Percentiles rank a stretch among this genome's conserved stretches.
These are phyloP conservation scores for Trichoderma arundinaceum DNA, from an alignment of 2,329 filamentous ascomycete genomes.

Conservation along the genomic window DNA sequence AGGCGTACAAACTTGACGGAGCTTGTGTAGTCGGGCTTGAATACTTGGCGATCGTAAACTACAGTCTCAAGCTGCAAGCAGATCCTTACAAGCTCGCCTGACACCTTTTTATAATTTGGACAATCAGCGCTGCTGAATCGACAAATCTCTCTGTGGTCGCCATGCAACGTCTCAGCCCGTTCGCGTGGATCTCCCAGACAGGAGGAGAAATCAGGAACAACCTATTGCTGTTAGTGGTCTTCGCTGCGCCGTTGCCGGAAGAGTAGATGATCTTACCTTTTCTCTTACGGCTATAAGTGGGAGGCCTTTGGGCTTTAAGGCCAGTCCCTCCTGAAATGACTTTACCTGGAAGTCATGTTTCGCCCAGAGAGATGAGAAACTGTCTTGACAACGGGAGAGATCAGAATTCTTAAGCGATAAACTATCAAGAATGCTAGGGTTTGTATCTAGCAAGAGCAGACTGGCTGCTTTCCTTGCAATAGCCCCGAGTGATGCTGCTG, in stretches of 20 bases:
- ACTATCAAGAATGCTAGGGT: not conserved
- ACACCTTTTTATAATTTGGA: not conserved
- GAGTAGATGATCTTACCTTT: too few species aligned
- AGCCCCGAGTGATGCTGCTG: not conserved
- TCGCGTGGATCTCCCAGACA: not conserved
- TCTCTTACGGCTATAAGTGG: too few species aligned
- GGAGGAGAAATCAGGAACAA: not conserved
- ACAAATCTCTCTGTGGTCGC: not conserved
- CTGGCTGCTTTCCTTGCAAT: not conserved
- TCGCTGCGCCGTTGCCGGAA: too few species aligned
- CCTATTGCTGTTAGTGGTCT: too few species aligned
- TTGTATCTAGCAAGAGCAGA: not conserved
- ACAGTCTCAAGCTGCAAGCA: not conserved
- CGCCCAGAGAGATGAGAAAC: not conserved
- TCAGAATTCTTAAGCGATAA: not conserved
- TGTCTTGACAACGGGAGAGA: not conserved
- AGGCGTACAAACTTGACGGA: too few species aligned
- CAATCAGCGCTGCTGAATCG: not conserved
- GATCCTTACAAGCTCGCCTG: not conserved
- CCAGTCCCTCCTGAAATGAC: not conserved
- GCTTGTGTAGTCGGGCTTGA: too few species aligned
- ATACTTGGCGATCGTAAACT: too few species aligned
- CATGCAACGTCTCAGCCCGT: not conserved
- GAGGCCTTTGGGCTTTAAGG: too few species aligned
- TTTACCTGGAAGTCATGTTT: not conserved